Evolutionary conservation across 805 yeast genomes (phyloP).

Genomic region (Candida cerambycidarum): DNA sequence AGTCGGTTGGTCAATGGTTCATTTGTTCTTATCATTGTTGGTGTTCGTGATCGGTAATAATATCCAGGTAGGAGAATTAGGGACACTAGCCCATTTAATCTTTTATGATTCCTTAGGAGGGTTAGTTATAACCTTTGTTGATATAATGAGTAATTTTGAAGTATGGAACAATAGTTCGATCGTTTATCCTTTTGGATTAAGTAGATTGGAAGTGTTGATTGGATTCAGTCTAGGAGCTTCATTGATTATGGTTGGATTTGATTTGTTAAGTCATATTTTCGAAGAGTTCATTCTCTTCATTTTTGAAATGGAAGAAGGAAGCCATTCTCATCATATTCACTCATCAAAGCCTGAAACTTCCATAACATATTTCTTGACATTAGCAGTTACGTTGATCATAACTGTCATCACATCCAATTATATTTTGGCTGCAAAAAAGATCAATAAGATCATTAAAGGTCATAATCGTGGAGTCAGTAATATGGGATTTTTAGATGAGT

Average conservation of each 20-base stretch:
- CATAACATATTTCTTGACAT: conserved; percentile 27
- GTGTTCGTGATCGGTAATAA: conserved; percentile 62
- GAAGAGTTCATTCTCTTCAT: conserved; percentile 64
- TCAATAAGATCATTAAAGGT: conserved; percentile 31
- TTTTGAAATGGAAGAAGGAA: conserved; percentile 27
- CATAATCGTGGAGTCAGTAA: conserved; percentile 19
- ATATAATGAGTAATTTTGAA: conserved; percentile 84
- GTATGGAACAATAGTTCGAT: conserved; percentile 85
- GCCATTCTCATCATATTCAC: conserved; percentile 43
- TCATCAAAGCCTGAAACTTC: conserved; percentile 22
- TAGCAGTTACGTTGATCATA: conserved; percentile 22
- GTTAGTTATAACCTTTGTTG: conserved; percentile 65
- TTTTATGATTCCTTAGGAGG: conserved; percentile 86
- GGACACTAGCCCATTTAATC: conserved; percentile 81
- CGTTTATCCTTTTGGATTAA: conserved; percentile 88
- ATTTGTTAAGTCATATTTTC: conserved; percentile 78
- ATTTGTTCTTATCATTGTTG: conserved; percentile 51
- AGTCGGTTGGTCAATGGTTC: conserved; percentile 58
- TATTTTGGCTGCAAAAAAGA: conserved; percentile 33
- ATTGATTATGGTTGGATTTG: conserved; percentile 86
- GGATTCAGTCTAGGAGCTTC: conserved; percentile 87
- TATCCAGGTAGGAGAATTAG: conserved; percentile 57
- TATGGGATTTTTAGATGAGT: conserved; percentile 14
- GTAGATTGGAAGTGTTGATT: conserved; percentile 83
- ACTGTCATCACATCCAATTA: conserved; percentile 36